These are phyloP conservation scores for Backusella circina DNA, from an alignment of 192 early-diverging fungal species.

Conservation along the genomic window DNA sequence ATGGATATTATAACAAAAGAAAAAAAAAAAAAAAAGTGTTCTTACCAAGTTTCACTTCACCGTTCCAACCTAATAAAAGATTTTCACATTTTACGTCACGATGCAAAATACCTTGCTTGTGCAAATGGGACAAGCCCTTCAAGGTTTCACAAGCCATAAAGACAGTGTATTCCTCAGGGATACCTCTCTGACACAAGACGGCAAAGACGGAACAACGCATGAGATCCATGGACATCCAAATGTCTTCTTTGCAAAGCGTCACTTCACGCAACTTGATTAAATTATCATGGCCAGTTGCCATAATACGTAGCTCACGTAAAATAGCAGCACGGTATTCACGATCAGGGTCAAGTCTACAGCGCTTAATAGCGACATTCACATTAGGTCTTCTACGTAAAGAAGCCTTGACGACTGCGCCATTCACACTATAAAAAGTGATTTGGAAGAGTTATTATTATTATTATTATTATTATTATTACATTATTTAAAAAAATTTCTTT, in stretches of 20 bases:
- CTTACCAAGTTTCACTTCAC: slow-evolving; percentile 43
- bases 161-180: slow-evolving; percentile 39
- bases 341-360: slow-evolving; percentile 36
- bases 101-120: slow-evolving; percentile 39
- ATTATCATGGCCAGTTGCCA: slow-evolving; percentile 33
- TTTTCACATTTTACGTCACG: slow-evolving; percentile 50
- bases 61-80: slow-evolving; percentile 38
- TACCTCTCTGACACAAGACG: slow-evolving; percentile 35
- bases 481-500: too few species aligned
- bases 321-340: slow-evolving; percentile 41
- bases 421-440: slow-evolving; percentile 14
- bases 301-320: slow-evolving; percentile 37
- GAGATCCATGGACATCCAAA: slow-evolving; percentile 42
- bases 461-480: too few species aligned
- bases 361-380: slow-evolving; percentile 35
- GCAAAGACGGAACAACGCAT: slow-evolving; percentile 42
- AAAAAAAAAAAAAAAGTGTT: not conserved
- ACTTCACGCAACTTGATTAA: slow-evolving; percentile 38
- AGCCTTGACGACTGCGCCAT: slow-evolving; percentile 37
- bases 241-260: slow-evolving; percentile 27
- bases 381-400: slow-evolving; percentile 23
- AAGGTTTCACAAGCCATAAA: slow-evolving; percentile 38
- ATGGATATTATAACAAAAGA: not conserved
- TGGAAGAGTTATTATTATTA: too few species aligned
- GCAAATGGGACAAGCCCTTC: slow-evolving; percentile 35